Conservation (phyloP, 805 yeast species). For the Kodamaea kakaduensis region DNA sequence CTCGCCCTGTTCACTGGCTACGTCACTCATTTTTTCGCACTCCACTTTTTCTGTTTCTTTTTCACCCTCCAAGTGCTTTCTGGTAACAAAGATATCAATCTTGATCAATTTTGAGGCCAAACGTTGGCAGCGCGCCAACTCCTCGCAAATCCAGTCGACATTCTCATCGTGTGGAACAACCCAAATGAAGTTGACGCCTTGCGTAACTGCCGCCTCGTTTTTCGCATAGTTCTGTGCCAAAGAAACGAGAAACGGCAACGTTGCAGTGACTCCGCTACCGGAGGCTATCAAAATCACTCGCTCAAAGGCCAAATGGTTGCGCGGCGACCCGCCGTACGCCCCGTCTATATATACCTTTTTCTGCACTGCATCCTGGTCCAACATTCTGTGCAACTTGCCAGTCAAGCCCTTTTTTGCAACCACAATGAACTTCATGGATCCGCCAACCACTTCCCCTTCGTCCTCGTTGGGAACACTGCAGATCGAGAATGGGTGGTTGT, state of each 20-base stretch:
- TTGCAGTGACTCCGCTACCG: conserved; percentile 53
- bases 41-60: no score
- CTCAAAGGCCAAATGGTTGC: conserved; percentile 45
- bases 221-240: conserved; percentile 17
- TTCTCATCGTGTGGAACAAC: conserved; percentile 30
- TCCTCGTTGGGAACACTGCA: conserved; percentile 23
- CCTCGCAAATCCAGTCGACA: conserved; percentile 38
- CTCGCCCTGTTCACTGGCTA: neutral
- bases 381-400: conserved; percentile 23
- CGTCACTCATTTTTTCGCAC: no score
- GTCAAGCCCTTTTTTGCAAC: conserved; percentile 49
- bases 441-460: conserved; percentile 12
- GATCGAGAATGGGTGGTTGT: conserved; percentile 57
- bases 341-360: conserved; percentile 47
- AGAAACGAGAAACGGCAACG: conserved; percentile 40
- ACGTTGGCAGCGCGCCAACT: conserved; percentile 25
- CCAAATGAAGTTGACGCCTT: conserved; percentile 43
- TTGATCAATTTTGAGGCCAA: conserved; percentile 25
- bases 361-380: conserved; percentile 24
- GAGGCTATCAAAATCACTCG: conserved; percentile 39
- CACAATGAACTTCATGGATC: conserved; percentile 39
- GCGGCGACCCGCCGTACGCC: conserved; percentile 52
- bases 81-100: conserved; percentile 24
- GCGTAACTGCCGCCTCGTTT: conserved; percentile 13
- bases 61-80: conserved; percentile 1